Evolutionary conservation across 371 early-diverging fungal species (phyloP), one percentile per base, ranked within the genome.

Genomic region (Mucor plumbeus): DNA sequence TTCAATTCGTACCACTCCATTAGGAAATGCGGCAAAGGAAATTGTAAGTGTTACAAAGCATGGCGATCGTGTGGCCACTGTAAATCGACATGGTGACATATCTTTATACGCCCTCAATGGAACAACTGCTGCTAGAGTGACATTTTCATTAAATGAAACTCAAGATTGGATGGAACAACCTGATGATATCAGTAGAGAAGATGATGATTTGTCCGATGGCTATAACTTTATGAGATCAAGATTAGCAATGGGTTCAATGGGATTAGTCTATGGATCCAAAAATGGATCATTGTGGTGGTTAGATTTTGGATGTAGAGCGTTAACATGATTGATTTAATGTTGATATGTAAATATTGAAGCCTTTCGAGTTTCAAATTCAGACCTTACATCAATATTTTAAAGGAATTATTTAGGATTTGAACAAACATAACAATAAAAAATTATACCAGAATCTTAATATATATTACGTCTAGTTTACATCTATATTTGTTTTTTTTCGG

Each of bases 151-250:
- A 4, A 47, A 35, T 26, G 47, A 68, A 10, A 44, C 40, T 17
- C 72, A 72, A 21, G 40, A 61, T 11, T 82, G 80, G 83, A 74
- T 80, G 50, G 76, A 79, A 7, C 50, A 68, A 11, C 54, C 56
- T n/a, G 57, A 68, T 14, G 48, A 57, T 10, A 40, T 50, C 40
- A 48, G 54, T 2, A 61, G 80, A 33, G 77, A 75, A 10, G 80
- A 78, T 59, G 83, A 82, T 61, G 77, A 78, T 43, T 62, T 78
- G 19, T 78, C 78, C 7, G 83, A 82, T 65, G 83, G 83, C 4
- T 82, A 82, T 39, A 74, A 82, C 36, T 78, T 78, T 72, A 61
- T 80, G 8, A 57, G 79, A 8, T 64, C 77, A 6, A 65, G 80
- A 19, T 44, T 82, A 15, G 78, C 80, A 7, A 76, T 79, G 54